Conservation (phyloP, 139 green algal genomes). For the Chlamydomonas asymmetrica region DNA sequence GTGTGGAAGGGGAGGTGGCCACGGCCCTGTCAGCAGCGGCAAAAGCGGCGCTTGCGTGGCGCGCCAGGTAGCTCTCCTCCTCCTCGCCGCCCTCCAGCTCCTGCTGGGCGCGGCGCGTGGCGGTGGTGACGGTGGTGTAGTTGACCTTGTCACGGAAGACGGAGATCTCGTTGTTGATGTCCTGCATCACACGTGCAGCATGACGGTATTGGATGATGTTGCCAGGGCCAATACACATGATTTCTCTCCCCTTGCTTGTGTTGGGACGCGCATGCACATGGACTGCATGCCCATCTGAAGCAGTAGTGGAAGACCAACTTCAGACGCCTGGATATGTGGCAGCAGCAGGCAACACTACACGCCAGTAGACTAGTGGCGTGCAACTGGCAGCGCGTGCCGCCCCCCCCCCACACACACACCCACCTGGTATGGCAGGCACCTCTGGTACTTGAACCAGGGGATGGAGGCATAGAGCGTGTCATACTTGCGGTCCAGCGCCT, state of each 20-base stretch:
- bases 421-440: constrained; percentile 15
- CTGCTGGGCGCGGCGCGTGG: background rate
- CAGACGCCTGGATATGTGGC: background rate
- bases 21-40: background rate
- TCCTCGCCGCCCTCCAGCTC: background rate
- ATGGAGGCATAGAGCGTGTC: constrained; percentile 8
- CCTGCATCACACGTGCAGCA: background rate
- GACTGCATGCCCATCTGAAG: background rate
- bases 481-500: constrained; percentile 15
- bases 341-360: background rate
- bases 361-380: too few species aligned
- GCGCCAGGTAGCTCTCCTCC: background rate
- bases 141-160: background rate
- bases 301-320: background rate
- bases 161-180: constrained; percentile 4
- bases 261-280: background rate
- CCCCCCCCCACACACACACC: too few species aligned
- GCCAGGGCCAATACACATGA: background rate
- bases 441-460: background rate
- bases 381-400: too few species aligned
- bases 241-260: too few species aligned
- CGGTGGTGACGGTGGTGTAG: background rate
- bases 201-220: background rate
- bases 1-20: background rate
- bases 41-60: background rate